Evolutionary conservation across 768 basidiomycete genomes (phyloP).

Genomic region (Pisolithus albus): DNA sequence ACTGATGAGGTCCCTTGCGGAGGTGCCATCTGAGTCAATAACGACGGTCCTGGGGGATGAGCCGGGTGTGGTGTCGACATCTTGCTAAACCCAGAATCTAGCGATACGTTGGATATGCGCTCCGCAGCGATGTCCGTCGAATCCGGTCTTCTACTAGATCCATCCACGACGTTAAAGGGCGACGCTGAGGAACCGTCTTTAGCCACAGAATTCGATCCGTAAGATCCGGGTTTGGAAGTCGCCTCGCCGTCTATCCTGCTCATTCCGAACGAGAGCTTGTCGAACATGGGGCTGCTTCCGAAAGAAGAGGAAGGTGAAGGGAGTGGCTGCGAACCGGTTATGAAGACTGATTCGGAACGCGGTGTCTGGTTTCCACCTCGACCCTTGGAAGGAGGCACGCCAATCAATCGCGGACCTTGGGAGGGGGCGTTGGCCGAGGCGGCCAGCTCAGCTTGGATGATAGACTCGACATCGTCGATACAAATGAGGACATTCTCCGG

Average conservation of each 20-base stretch:
- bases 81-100: constrained; percentile 36
- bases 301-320: constrained; percentile 79
- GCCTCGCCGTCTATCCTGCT: constrained; percentile 65
- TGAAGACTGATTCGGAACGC: constrained; percentile 70
- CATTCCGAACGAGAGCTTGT: constrained; percentile 91
- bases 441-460: constrained; percentile 79
- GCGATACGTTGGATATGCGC: constrained; percentile 42
- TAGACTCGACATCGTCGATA: constrained; percentile 93
- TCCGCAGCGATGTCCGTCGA: constrained; percentile 43
- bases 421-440: constrained; percentile 29
- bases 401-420: constrained; percentile 63
- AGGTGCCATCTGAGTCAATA: constrained; percentile 68
- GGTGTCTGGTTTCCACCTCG: constrained; percentile 97
- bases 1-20: constrained; percentile 5
- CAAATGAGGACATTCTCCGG: constrained; percentile 97
- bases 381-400: constrained; percentile 89
- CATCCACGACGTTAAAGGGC: constrained; percentile 9
- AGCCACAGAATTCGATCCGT: constrained; percentile 18
- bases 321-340: constrained; percentile 90
- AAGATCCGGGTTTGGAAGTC: constrained; percentile 29
- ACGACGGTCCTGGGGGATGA: constrained; percentile 52
- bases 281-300: constrained; percentile 64
- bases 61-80: constrained; percentile 31
- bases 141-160: constrained; percentile 21
- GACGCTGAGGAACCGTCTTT: constrained; percentile 15